Evolutionary conservation across 306 rosid genomes (phyloP).

Genomic region (Macrotyloma uniflorum): DNA sequence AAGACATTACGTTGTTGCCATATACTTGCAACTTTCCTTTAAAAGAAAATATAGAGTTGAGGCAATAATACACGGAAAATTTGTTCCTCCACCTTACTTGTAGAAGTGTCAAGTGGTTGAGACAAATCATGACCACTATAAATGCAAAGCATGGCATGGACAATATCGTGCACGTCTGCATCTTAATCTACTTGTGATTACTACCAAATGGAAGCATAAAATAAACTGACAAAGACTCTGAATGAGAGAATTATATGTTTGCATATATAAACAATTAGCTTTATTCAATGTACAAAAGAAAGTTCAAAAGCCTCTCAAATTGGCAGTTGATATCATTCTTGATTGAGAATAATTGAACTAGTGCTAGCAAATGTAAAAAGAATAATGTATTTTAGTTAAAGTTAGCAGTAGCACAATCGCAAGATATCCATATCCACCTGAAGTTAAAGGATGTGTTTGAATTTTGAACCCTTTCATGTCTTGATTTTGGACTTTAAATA

Average conservation of each 20-base stretch:
- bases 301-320: not conserved
- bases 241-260: not conserved
- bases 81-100: not conserved
- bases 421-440: not conserved
- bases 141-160: constrained; percentile 3
- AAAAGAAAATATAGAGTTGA: not conserved
- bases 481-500: not conserved
- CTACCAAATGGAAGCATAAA: constrained; percentile 1
- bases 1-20: constrained; percentile 28
- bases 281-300: not conserved
- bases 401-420: not conserved
- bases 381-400: not conserved
- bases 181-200: not conserved
- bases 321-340: not conserved
- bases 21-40: not conserved
- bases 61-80: not conserved
- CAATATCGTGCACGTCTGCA: constrained; percentile 3
- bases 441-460: not conserved
- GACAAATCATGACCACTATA: constrained; percentile 1
- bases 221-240: not conserved
- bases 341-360: not conserved
- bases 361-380: not conserved
- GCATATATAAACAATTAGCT: not conserved
- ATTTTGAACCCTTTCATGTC: not conserved
- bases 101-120: constrained; percentile 8